Percentiles rank a stretch among this genome's conserved stretches.
phyloP scores from a whole-genome alignment of 495 filamentous ascomycete genomes.

The Hypoxylon lenormandii region DNA sequence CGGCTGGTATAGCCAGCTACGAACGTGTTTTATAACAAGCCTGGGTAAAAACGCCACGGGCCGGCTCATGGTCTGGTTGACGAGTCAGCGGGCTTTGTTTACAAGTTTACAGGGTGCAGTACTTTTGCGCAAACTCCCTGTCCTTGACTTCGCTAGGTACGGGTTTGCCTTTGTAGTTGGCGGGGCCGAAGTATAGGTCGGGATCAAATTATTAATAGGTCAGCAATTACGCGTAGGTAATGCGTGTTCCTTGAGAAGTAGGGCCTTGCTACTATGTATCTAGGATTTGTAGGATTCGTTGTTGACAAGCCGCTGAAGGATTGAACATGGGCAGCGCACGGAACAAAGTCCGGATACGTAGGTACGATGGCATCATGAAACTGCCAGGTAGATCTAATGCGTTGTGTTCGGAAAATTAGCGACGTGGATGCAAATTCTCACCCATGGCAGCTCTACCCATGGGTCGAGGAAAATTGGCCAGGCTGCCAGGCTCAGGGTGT shows the following conservation, averaged over 20 bases:
- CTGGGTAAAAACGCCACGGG: neutral
- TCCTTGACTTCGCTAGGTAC: constrained; percentile 6
- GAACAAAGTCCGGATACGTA: constrained; percentile 8
- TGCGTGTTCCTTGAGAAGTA: neutral
- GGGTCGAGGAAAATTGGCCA: constrained; percentile 17
- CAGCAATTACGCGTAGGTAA: neutral
- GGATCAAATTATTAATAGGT: constrained; percentile 3
- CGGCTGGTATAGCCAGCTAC: constrained; percentile 5
- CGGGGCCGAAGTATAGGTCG: constrained; percentile 1
- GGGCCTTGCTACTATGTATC: neutral
- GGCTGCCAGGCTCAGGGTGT: neutral
- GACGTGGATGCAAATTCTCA: constrained; percentile 9
- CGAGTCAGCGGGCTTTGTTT: constrained; percentile 6
- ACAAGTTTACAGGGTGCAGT: constrained; percentile 28
- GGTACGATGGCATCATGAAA: constrained; percentile 1
- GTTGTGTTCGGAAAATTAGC: constrained; percentile 16
- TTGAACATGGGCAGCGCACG: constrained; percentile 2
- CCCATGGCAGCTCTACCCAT: constrained; percentile 10
- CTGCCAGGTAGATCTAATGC: neutral
- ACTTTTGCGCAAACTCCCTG: constrained; percentile 6
- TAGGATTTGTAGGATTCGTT: constrained; percentile 1
- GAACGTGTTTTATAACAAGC: neutral
- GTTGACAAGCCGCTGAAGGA: constrained; percentile 11
- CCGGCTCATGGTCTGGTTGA: neutral
- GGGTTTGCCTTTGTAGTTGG: constrained; percentile 5